phyloP scores from a whole-genome alignment of 768 basidiomycete genomes.

The Asterophora lycoperdoides region DNA sequence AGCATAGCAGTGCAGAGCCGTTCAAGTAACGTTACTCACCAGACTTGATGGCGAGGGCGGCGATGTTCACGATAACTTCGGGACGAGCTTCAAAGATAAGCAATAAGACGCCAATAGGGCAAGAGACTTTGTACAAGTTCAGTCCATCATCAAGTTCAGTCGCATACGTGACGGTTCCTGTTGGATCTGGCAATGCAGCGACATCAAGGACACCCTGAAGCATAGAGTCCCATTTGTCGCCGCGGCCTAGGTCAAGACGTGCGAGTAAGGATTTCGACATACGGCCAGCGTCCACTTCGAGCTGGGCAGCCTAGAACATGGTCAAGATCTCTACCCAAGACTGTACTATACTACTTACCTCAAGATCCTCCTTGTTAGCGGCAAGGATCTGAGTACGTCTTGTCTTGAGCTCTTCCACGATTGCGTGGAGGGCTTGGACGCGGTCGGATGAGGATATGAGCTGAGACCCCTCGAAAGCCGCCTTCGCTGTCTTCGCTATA shows the following conservation, averaged over 20 bases:
- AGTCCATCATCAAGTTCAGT: slow-evolving; percentile 83
- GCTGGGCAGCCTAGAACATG: slow-evolving; percentile 58
- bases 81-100: slow-evolving; percentile 98
- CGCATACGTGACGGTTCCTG: slow-evolving; percentile 82
- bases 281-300: slow-evolving; percentile 75
- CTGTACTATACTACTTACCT: slow-evolving; percentile 39
- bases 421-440: slow-evolving; percentile 64
- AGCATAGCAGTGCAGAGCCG: background rate
- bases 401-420: slow-evolving; percentile 60
- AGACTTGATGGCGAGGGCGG: slow-evolving; percentile 93
- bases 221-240: slow-evolving; percentile 94
- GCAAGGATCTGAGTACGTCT: slow-evolving; percentile 66
- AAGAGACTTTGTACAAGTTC: slow-evolving; percentile 90
- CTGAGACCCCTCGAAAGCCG: slow-evolving; percentile 85
- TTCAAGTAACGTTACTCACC: slow-evolving; percentile 43
- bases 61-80: slow-evolving; percentile 97
- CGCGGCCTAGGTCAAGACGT: slow-evolving; percentile 71
- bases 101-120: slow-evolving; percentile 92
- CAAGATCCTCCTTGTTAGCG: slow-evolving; percentile 80
- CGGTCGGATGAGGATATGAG: slow-evolving; percentile 67
- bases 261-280: slow-evolving; percentile 84
- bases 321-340: background rate
- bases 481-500: slow-evolving; percentile 77
- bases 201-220: slow-evolving; percentile 87
- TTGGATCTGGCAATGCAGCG: slow-evolving; percentile 80